These are phyloP conservation scores for Papiliotrema flavescens DNA, from an alignment of 1,284 basidiomycete species.

Conservation along the genomic window DNA sequence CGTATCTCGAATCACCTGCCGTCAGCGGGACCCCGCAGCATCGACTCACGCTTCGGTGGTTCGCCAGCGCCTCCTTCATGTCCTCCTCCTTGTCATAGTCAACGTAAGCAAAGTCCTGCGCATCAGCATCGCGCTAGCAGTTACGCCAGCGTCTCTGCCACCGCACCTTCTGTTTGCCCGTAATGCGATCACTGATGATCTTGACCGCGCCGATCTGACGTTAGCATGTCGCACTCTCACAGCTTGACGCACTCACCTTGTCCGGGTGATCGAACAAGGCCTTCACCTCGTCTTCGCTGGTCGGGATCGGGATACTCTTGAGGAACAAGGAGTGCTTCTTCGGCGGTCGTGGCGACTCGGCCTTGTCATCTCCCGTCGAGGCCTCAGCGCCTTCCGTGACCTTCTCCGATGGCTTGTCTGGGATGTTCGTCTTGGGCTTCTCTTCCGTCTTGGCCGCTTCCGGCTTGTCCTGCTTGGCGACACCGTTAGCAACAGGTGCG, in stretches of 20 bases:
- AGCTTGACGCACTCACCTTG: conserved; percentile 29
- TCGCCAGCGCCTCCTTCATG: conserved; percentile 71
- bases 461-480: neutral
- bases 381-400: conserved; percentile 59
- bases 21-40: neutral
- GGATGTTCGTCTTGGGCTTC: conserved; percentile 11
- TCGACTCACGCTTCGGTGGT: conserved; percentile 45
- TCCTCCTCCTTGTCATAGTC: conserved; percentile 80
- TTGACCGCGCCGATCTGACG: conserved; percentile 66
- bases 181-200: conserved; percentile 55
- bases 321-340: conserved; percentile 83
- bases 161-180: conserved; percentile 32
- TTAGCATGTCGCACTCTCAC: conserved; percentile 4
- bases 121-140: neutral
- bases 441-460: neutral
- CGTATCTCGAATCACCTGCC: conserved; percentile 42
- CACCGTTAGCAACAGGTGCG: neutral
- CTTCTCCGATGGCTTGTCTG: conserved; percentile 27
- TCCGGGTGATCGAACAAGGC: conserved; percentile 60
- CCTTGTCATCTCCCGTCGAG: conserved; percentile 20
- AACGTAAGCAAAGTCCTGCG: conserved; percentile 61
- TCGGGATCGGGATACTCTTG: conserved; percentile 58
- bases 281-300: conserved; percentile 65
- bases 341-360: conserved; percentile 53
- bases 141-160: neutral